These are phyloP conservation scores for Peronospora belbahrii DNA, from an alignment of 352 stramenopile species.

Conservation along the genomic window DNA sequence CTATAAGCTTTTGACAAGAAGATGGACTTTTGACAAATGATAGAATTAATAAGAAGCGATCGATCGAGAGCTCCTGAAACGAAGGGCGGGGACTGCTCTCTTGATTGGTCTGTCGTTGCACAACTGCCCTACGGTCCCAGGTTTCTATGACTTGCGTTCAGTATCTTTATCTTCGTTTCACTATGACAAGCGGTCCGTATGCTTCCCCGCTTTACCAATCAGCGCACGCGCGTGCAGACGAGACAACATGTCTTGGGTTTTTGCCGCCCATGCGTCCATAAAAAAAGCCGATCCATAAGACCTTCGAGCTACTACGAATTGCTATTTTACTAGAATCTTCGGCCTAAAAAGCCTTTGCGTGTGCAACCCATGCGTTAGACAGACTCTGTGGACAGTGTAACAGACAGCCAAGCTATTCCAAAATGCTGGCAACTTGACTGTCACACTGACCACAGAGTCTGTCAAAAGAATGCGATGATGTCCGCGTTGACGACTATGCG, in stretches of 20 bases:
- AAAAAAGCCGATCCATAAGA: constrained; percentile 1
- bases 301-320: too few species aligned
- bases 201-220: constrained; percentile 5
- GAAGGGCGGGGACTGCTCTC: constrained; percentile 22
- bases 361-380: too few species aligned
- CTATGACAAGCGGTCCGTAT: constrained; percentile 11
- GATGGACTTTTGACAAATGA: constrained; percentile 21
- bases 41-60: neutral
- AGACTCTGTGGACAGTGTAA: too few species aligned
- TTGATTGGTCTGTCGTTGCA: constrained; percentile 4
- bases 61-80: too few species aligned
- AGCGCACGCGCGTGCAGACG: constrained; percentile 5
- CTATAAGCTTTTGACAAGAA: too few species aligned
- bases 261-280: neutral
- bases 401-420: too few species aligned
- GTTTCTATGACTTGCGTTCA: constrained; percentile 8
- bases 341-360: too few species aligned
- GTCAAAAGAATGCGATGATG: too few species aligned
- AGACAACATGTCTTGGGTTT: constrained; percentile 3
- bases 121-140: neutral
- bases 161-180: constrained; percentile 14
- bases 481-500: too few species aligned
- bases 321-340: too few species aligned
- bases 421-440: too few species aligned
- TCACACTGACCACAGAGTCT: too few species aligned